phyloP scores from a whole-genome alignment of 129 eudicot genomes.

The Oenanthe sinensis region DNA sequence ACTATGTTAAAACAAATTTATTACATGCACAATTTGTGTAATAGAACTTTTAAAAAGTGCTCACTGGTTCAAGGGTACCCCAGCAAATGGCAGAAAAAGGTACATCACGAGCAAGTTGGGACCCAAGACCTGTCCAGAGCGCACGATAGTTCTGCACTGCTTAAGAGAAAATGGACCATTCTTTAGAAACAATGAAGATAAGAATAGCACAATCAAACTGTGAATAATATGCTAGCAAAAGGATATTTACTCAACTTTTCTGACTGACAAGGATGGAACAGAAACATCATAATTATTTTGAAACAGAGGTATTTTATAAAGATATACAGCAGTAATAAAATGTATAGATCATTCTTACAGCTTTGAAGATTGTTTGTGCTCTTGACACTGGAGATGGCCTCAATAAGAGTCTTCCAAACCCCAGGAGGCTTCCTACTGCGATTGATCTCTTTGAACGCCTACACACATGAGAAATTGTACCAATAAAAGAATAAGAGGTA shows the following conservation, averaged over 20 bases:
- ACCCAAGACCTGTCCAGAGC: constrained; percentile 97
- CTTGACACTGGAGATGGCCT: constrained; percentile 57
- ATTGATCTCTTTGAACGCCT: constrained; percentile 72
- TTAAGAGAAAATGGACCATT: background rate
- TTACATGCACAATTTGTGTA: background rate
- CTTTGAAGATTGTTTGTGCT: constrained; percentile 36
- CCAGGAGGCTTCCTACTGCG: constrained; percentile 80
- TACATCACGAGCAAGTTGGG: constrained; percentile 99
- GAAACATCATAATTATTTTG: background rate
- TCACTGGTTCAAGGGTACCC: constrained; percentile 93
- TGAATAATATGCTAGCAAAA: background rate
- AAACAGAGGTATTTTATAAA: background rate
- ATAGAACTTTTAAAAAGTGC: constrained; percentile 3
- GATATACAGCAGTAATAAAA: background rate
- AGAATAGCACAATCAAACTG: background rate
- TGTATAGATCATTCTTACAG: constrained; percentile 29
- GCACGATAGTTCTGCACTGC: constrained; percentile 68
- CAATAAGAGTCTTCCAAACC: constrained; percentile 62
- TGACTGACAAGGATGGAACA: background rate
- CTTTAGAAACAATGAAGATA: background rate
- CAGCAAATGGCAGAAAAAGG: constrained; percentile 96
- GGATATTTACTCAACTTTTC: background rate
- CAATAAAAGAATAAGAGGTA: background rate
- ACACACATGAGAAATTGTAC: background rate
- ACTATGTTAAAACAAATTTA: background rate